Conservation (phyloP, 176 grass and related monocot genomes). For the Themeda triandra region DNA sequence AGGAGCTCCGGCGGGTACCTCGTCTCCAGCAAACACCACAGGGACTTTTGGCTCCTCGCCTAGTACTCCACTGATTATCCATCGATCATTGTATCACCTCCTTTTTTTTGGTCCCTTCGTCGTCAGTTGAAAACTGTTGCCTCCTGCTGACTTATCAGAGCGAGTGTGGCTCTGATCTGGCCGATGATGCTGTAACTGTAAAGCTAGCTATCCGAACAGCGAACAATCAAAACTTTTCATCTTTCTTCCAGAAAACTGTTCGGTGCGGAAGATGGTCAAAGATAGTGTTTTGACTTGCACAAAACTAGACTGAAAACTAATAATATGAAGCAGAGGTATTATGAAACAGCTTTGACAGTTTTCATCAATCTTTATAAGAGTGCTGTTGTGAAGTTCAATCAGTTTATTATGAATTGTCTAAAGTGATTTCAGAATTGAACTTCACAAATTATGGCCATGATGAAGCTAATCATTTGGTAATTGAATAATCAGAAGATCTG, state of each 20-base stretch:
- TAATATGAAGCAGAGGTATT: neutral
- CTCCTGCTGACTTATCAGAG: neutral
- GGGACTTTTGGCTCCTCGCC: slow-evolving; percentile 61
- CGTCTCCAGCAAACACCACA: slow-evolving; percentile 56
- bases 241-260: neutral
- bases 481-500: neutral
- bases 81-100: neutral
- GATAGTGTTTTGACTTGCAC: neutral
- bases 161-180: neutral
- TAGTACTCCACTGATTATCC: neutral
- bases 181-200: neutral
- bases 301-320: neutral
- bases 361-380: too few species aligned
- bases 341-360: neutral
- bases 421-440: too few species aligned
- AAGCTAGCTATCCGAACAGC: neutral
- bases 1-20: slow-evolving; percentile 63
- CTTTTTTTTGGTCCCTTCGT: neutral
- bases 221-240: too few species aligned
- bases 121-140: neutral
- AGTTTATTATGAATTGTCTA: too few species aligned
- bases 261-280: neutral
- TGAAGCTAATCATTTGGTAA: neutral
- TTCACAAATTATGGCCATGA: neutral
- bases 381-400: too few species aligned